A percentile compares a stretch with the other conserved stretches of the same genome.
phyloP scores from a whole-genome alignment of 768 basidiomycete genomes.

The Clathrus columnatus region DNA sequence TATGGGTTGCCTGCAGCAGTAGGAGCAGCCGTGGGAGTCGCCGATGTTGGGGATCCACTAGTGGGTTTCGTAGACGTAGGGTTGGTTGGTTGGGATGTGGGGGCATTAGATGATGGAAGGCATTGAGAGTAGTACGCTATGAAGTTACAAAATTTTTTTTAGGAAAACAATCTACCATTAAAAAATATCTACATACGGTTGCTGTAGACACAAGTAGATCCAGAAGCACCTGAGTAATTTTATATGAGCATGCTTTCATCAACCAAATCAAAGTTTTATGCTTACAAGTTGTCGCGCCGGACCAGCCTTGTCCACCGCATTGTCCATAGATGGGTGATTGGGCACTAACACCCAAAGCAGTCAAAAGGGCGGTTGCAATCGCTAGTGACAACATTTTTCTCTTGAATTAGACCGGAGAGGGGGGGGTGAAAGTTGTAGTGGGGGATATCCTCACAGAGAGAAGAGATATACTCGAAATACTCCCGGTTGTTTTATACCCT shows the following conservation, averaged over 20 bases:
- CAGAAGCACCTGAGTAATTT: slow-evolving; percentile 9
- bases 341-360: slow-evolving; percentile 37
- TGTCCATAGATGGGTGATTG: slow-evolving; percentile 38
- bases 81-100: slow-evolving; percentile 12
- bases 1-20: slow-evolving; percentile 45
- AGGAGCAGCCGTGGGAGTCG: slow-evolving; percentile 19
- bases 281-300: slow-evolving; percentile 28
- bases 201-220: slow-evolving; percentile 11
- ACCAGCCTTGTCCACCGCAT: slow-evolving; percentile 45
- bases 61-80: slow-evolving; percentile 13
- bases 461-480: background rate
- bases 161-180: too few relatives aligned
- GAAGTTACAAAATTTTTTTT: background rate
- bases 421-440: too few relatives aligned
- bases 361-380: slow-evolving; percentile 33
- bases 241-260: slow-evolving; percentile 1
- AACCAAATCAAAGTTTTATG: background rate
- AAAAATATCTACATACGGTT: slow-evolving; percentile 1
- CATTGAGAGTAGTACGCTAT: slow-evolving; percentile 14
- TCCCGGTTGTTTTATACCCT: too few relatives aligned
- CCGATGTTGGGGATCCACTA: slow-evolving; percentile 12
- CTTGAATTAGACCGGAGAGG: background rate
- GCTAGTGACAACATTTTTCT: slow-evolving; percentile 39
- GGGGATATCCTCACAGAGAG: background rate
- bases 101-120: slow-evolving; percentile 11